Evolutionary conservation across 2,329 filamentous ascomycete genomes (phyloP).

Genomic region (Remersonia thermophila): DNA sequence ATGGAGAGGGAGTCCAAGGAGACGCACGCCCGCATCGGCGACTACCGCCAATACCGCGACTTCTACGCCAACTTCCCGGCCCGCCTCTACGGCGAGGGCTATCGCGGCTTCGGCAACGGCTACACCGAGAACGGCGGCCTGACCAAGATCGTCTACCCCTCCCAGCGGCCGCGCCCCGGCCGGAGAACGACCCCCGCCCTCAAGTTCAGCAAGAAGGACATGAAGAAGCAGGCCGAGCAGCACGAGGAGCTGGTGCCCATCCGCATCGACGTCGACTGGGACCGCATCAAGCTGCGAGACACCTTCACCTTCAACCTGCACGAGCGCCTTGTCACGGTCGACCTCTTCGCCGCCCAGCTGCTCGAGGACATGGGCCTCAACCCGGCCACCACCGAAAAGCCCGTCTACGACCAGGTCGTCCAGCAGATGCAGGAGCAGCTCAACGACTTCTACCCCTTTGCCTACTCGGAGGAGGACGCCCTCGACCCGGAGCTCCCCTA

Average conservation of each 20-base stretch:
- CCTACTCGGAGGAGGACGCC: conserved; percentile 79
- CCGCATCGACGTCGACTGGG: conserved; percentile 84
- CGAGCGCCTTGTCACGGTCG: conserved; percentile 67
- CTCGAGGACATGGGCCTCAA: conserved; percentile 83
- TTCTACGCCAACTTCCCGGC: conserved; percentile 44
- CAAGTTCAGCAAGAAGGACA: conserved; percentile 65
- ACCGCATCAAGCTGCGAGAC: conserved; percentile 89
- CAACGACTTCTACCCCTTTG: conserved; percentile 84
- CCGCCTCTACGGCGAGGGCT: conserved; percentile 59
- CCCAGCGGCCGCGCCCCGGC: conserved; percentile 62
- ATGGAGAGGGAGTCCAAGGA: conserved; percentile 46
- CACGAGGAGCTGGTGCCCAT: conserved; percentile 86
- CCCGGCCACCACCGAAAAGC: conserved; percentile 50
- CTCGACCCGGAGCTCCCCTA: conserved; percentile 85
- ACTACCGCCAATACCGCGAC: conserved; percentile 52
- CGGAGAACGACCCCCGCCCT: conserved; percentile 62
- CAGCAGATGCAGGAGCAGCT: conserved; percentile 78
- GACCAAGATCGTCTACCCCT: conserved; percentile 66
- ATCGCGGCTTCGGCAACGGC: conserved; percentile 80
- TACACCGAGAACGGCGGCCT: conserved; percentile 59
- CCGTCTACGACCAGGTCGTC: conserved; percentile 47
- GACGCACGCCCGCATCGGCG: conserved; percentile 55
- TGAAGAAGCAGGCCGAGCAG: conserved; percentile 76
- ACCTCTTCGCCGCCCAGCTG: conserved; percentile 77
- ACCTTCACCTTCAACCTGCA: conserved; percentile 98